Evolutionary conservation across 768 basidiomycete species (phyloP), one percentile per base, ranked within the genome.

Genomic region (Collybia sordida): DNA sequence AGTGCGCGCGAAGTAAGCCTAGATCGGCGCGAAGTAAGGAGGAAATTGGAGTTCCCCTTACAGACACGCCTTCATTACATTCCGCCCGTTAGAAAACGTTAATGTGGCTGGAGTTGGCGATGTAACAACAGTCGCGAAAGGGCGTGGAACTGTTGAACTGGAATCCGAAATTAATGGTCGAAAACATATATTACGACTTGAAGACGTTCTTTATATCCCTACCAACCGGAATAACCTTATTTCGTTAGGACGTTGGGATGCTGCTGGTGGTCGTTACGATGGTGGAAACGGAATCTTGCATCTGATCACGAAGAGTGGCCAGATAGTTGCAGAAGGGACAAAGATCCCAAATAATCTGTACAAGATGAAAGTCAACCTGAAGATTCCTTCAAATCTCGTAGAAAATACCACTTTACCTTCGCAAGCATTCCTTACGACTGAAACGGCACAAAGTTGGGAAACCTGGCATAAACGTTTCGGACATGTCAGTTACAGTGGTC

Each of bases 231-330:
- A 53, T 22, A 53, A 49, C 28, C 51, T 52, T 15, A 21, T 52
- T 12, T 52, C 38, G 8, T 39, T 52, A 22, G 46, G 51, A 19
- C 9, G 41, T 7, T 53, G 52, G 52, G 37, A 53, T 36, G 36
- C 19, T 9, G 41, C 52, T 36, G 52, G 47, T 22, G 35, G 48
- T 8, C 15, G 8, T 6, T 53, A 53, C 18, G 17, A 12, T 2
- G 42, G 48, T 3, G 25, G 42, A 37, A 25, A n/a, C 17, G 48
- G 42, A 18, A 8, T 5, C 2, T 25, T 53, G 15, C 22, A 9
- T 9, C 36, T 53, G 14, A 28, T 25, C 22, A 45, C 45, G 21
- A 24, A 21, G 4, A 19, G 48, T 43, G 51, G 51, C 1, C 15
- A 17, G 17, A 17, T 45, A n/a, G 3, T 18, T 4, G 36, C 36